phyloP scores from a whole-genome alignment of 2,329 filamentous ascomycete genomes.

The Aureobasidium musti region DNA sequence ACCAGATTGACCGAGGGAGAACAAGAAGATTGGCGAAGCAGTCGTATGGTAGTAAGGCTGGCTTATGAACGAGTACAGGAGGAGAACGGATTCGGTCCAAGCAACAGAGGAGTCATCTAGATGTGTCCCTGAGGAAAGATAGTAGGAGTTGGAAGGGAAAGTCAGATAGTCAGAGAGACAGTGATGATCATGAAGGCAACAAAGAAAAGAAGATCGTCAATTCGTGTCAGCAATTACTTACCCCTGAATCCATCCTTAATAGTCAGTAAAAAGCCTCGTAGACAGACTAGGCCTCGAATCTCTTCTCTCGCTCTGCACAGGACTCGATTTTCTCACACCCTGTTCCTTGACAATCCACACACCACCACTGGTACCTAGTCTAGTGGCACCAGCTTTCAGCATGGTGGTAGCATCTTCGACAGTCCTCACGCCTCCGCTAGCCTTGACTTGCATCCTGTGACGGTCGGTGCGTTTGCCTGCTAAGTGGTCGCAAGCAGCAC shows the following conservation, averaged over 20 bases:
- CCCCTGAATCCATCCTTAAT: neutral
- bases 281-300: constrained; percentile 14
- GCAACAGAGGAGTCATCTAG: too few species aligned
- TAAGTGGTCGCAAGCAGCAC: constrained; percentile 50
- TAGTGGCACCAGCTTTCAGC: constrained; percentile 58
- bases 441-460: constrained; percentile 56
- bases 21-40: too few species aligned
- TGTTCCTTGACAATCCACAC: constrained; percentile 54
- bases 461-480: constrained; percentile 21
- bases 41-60: too few species aligned
- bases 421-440: constrained; percentile 58
- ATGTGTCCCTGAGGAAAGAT: neutral
- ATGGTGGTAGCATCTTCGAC: constrained; percentile 55
- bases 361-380: constrained; percentile 59
- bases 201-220: neutral
- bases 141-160: neutral
- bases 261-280: constrained; percentile 29
- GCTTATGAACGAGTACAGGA: too few species aligned
- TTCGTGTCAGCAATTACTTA: constrained; percentile 12
- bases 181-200: neutral
- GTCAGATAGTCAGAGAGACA: neutral
- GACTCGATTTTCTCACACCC: constrained; percentile 19
- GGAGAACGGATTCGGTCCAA: too few species aligned
- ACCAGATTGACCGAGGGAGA: too few species aligned
- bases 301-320: constrained; percentile 11